Conservation (phyloP, 208 protist genomes). For the Naegleria fowleri region DNA sequence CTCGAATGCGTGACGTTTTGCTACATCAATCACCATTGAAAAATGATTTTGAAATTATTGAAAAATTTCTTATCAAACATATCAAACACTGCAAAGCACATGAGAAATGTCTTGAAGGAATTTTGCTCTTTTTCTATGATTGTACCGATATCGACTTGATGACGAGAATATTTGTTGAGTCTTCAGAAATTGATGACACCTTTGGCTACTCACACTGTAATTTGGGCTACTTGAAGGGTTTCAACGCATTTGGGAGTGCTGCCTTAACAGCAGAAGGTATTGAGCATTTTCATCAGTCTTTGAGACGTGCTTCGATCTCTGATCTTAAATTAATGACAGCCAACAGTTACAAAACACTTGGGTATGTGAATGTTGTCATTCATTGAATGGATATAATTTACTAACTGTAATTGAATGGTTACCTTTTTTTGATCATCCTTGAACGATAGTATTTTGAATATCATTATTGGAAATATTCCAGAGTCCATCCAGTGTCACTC, state of each 20-base stretch:
- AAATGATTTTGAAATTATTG: neutral
- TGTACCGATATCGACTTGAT: neutral
- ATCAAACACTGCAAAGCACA: neutral
- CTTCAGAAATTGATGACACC: neutral
- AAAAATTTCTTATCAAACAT: neutral
- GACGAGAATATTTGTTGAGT: neutral
- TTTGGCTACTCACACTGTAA: neutral
- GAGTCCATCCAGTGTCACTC: neutral
- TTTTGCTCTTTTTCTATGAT: neutral
- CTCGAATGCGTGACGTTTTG: neutral
- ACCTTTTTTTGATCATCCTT: no score
- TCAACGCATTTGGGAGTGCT: neutral
- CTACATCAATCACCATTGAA: neutral
- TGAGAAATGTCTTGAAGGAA: neutral
- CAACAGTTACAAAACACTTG: neutral
- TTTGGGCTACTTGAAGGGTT: neutral
- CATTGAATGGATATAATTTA: no score
- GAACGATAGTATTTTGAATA: neutral
- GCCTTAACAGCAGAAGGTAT: neutral
- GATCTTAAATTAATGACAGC: neutral
- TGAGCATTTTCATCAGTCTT: neutral
- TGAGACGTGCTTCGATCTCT: neutral
- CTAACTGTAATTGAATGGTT: no score
- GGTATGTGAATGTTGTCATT: no score
- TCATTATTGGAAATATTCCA: neutral